Evolutionary conservation across 2,329 filamentous ascomycete genomes (phyloP), one percentile per base, ranked within the genome.

Genomic region (Stagonosporopsis vannaccii): DNA sequence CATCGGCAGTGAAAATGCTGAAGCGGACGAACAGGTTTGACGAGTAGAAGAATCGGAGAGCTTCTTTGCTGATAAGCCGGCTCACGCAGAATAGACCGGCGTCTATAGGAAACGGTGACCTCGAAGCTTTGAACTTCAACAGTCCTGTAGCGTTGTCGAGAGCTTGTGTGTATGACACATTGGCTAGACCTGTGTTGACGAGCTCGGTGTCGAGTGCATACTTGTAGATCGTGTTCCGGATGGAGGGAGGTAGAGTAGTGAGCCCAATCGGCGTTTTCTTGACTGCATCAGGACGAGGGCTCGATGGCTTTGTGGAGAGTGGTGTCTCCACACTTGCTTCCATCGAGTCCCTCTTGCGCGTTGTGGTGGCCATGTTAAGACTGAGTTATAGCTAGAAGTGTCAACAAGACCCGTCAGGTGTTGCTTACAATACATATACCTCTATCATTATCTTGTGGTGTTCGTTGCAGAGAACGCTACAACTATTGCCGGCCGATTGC

Each of bases 171-270:
- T 75, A 75, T 4, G 72, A 73, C 15, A 75, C 69, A 33, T 70
- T 69, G 8, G 63, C 40, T 15, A 63, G 43, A 37, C 65, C 66
- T 8, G 65, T 56, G 43, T 73, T 73, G 44, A 72, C 70, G n/a
- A 71, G 59, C 35, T 75, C 72, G 9, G 70, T 72, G 51, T 75
- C 72, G 8, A 75, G 66, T 19, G 68, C 55, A 58, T 74, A 64
- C 26, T 62, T 64, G 62, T 73, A 73, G 44, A 75, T 75, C 13
- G 59, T 67, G 57, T 74, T 73, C 22, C 70, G 71, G 26, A 75
- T 47, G 0, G 68, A 65, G 1, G 66, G 39, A 0, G 73, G 73
- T 6, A 75, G 67, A 30, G 62, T 52, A 2, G 63, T 62, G 11
- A 75, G 61, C 17, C 61, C 46, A 8, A 65, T n/a, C 42, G 58